A percentile compares a stretch with the other conserved stretches of the same genome.
Conservation (phyloP, 2,329 filamentous ascomycete genomes). For the Aureobasidium lini region DNA sequence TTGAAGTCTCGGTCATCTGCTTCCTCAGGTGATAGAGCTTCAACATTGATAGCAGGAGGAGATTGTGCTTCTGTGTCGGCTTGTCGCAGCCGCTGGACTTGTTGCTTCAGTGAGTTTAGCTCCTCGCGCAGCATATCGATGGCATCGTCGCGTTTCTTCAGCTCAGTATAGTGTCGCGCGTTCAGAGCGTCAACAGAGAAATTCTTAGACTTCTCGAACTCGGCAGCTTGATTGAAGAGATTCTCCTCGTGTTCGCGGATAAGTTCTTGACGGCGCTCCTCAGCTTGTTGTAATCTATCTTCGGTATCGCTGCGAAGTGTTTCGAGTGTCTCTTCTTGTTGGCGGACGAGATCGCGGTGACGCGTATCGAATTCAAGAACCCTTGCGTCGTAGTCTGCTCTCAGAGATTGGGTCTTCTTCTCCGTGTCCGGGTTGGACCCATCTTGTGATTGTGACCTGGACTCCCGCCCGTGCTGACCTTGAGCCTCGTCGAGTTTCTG, state of each 20-base stretch:
- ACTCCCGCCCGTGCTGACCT: background rate
- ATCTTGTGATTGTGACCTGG: background rate
- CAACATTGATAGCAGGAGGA: background rate
- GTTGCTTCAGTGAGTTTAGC: background rate
- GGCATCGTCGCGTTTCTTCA: background rate
- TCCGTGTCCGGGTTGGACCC: background rate
- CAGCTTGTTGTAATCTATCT: background rate
- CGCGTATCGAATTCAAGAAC: conserved; percentile 2
- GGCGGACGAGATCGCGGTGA: background rate
- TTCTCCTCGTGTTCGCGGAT: conserved; percentile 1
- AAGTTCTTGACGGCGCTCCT: background rate
- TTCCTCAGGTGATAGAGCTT: background rate
- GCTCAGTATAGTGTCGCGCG: background rate
- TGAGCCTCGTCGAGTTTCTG: background rate
- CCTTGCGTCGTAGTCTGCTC: conserved; percentile 1
- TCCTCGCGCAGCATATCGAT: background rate
- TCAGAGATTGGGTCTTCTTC: background rate
- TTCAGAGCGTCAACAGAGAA: background rate
- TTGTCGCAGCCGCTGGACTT: background rate
- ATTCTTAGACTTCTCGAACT: background rate
- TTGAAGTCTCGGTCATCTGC: background rate
- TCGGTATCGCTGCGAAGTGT: background rate
- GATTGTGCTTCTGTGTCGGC: background rate
- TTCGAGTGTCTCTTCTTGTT: background rate
- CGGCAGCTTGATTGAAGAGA: background rate